Evolutionary conservation across 1,139 yeast species (phyloP), one percentile per base, ranked within the genome.

Genomic region (Yamadazyma mexicana): DNA sequence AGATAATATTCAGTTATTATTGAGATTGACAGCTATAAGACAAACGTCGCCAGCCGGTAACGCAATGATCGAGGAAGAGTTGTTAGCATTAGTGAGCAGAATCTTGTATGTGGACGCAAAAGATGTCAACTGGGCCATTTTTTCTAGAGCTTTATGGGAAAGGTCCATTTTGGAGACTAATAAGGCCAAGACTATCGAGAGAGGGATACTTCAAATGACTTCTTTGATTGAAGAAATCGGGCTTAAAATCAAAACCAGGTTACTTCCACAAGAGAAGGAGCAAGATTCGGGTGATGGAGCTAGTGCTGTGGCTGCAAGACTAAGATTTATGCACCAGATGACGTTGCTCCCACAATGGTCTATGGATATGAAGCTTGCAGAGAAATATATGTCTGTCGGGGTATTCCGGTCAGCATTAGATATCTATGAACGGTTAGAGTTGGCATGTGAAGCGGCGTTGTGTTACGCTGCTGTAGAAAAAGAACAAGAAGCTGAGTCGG

Each of bases 191-290:
- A 91, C 98, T 1, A 83, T 91, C 17, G 98, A 94, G 62, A 77
- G 98, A 60, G 98, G 98, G 39, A 82, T 91, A 11, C 69, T 92
- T 39, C 98, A 94, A 62, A 83, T 94, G 83, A 94, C 92, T 38
- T 83, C 95, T 4, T 69, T 94, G 37, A 92, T 91, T 22, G 97
- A 91, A 56, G 98, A 91, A 58, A 69, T 89, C 32, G 96, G 95
- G 1, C 72, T 83, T 42, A 80, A 81, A 42, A 79, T 87, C 38
- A 72, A 76, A 43, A 65, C 83, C 2, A 73, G 83, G 45, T 62
- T 81, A 39, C 73, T 86, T 34, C 88, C 94, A 4, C 61, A 60
- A 22, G 73, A 69, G 2, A 56, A 51, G 17, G 50, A 47, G 15
- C 52, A 57, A 5, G 58, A 56, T 6, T 47, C 53, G 1, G 58